These are phyloP conservation scores for Leptographium galeiforme DNA, from an alignment of 2,329 filamentous ascomycete genomes.

Conservation along the genomic window DNA sequence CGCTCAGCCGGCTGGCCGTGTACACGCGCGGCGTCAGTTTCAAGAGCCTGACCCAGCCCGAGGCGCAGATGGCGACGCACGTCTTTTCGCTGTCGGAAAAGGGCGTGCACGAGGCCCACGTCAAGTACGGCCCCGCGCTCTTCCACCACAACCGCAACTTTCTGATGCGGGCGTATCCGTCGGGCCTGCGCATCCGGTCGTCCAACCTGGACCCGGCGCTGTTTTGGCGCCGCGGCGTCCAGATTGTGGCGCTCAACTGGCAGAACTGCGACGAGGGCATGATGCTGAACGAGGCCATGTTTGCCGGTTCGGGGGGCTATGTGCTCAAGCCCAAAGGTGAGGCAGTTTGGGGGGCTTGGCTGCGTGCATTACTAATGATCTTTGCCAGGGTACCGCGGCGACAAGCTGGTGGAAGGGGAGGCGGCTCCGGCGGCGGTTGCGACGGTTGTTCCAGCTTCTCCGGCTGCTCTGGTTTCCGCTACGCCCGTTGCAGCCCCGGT, in stretches of 20 bases:
- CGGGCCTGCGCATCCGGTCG: conserved; percentile 65
- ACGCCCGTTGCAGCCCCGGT: neutral
- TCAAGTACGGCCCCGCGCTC: conserved; percentile 36
- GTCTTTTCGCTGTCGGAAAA: conserved; percentile 57
- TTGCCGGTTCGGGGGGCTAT: conserved; percentile 63
- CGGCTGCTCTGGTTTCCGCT: no score
- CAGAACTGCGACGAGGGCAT: conserved; percentile 82
- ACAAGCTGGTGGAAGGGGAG: conserved; percentile 12
- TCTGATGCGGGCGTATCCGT: conserved; percentile 81
- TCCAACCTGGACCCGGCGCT: conserved; percentile 76
- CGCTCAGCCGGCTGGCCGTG: conserved; percentile 62
- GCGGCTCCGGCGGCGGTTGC: neutral
- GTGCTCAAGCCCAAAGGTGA: conserved; percentile 66
- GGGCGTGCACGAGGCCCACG: conserved; percentile 47
- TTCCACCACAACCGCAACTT: conserved; percentile 73
- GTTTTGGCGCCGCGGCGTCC: conserved; percentile 80
- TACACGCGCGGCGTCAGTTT: conserved; percentile 79
- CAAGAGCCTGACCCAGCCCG: conserved; percentile 61
- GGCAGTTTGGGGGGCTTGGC: no score
- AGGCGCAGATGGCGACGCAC: conserved; percentile 49
- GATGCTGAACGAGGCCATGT: conserved; percentile 68
- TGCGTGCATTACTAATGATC: no score
- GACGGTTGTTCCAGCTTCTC: neutral
- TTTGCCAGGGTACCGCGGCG: conserved; percentile 23
- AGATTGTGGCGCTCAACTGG: conserved; percentile 90